Base-by-base conservation (phyloP, 2,329 filamentous ascomycete genomes). In the Fusarium concolor region DNA sequence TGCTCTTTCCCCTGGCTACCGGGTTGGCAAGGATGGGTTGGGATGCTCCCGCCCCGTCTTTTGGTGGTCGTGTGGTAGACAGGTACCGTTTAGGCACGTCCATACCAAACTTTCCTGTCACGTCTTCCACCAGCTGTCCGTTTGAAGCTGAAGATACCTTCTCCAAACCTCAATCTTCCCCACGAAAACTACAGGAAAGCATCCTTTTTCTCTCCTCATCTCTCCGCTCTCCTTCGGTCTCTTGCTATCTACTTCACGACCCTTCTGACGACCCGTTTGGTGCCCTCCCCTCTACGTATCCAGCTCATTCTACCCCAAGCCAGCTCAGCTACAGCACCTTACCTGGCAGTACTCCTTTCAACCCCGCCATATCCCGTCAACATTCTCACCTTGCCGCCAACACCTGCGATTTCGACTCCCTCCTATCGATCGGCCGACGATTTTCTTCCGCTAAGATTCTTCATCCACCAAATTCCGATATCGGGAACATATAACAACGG, bases 321-420 rank as follows among this genome's bases (percentile, higher is more conserved):
- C 59, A 64, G 51, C 43, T 56, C 29, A 31, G 29, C 29, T 31
- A 31, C 24, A 28, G 58, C 38, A 63, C 51, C 29, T 51, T 37
- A 28, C 39, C 26, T 63, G 33, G 52, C 57, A 62, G 67, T 62
- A 52, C 67, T 70, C 64, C 69, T 64, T 64, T 60, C 66, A 67
- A 74, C 71, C 71, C 71, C 71, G 66, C 71, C 72, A 74, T 71
- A 67, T 54, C 56, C 42, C 49, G 26, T 57, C 57, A 52, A 56
- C 62, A 44, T 44, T 45, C 22, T 68, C 53, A 56, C 53, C 46
- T 60, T 63, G 62, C 65, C 62, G 62, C 68, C 71, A 67, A 62
- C 54, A 45, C 43, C 42, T 66, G 56, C 65, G 53, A 50, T 55
- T 65, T 52, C 62, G 51, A 47, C 60, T 60, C 46, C 63, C 56